A percentile compares a stretch with the other conserved stretches of the same genome.
Evolutionary conservation across 192 early-diverging fungal species (phyloP).

Genomic region (Rhizoclosmatium sp.): DNA sequence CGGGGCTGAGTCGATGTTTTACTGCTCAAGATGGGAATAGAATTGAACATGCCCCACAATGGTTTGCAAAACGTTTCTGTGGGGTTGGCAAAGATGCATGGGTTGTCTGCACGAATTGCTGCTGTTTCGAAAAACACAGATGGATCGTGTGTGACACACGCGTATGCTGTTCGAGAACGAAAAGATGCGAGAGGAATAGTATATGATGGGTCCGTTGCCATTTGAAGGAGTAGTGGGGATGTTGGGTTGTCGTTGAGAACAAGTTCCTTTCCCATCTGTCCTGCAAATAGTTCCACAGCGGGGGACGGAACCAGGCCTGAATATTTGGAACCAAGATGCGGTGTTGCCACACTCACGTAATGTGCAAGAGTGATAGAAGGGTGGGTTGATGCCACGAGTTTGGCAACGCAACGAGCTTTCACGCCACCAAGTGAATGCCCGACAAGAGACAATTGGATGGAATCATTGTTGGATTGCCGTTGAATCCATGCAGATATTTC

Average conservation of each 20-base stretch:
- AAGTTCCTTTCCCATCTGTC: constrained; percentile 14
- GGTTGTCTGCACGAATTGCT: constrained; percentile 2
- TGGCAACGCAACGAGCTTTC: constrained; percentile 1
- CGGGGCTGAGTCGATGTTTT: neutral
- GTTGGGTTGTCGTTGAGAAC: neutral
- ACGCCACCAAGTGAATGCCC: constrained; percentile 11
- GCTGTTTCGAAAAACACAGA: constrained; percentile 21
- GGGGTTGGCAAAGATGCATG: neutral
- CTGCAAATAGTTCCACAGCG: neutral
- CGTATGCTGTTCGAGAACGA: constrained; percentile 16
- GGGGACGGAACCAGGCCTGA: neutral
- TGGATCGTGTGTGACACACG: constrained; percentile 15
- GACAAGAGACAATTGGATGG: constrained; percentile 6
- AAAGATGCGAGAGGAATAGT: neutral
- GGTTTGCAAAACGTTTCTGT: neutral
- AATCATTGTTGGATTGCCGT: too few species aligned
- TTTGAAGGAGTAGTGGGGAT: neutral
- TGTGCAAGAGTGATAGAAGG: neutral
- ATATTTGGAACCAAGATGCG: constrained; percentile 23
- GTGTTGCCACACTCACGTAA: constrained; percentile 21
- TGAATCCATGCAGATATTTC: neutral
- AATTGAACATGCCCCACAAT: neutral
- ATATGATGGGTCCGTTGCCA: neutral
- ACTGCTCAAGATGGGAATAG: neutral
- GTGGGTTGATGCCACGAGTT: neutral